Conservation (phyloP, 768 basidiomycete species). For the Mycena vitilis region DNA sequence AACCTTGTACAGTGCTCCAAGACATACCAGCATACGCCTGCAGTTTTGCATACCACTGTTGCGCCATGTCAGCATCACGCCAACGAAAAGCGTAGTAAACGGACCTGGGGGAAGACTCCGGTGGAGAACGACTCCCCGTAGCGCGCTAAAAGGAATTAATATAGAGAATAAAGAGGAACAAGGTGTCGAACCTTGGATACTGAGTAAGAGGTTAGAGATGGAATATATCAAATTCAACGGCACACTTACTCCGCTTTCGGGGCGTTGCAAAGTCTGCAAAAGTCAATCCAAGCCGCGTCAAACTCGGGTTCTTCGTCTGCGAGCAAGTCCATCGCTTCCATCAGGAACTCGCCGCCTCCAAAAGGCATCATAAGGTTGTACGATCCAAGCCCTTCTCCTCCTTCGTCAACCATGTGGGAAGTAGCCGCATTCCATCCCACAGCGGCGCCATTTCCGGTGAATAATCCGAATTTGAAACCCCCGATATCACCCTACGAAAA, state of each 20-base stretch:
- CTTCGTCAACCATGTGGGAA: constrained; percentile 52
- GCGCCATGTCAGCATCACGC: neutral
- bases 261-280: constrained; percentile 50
- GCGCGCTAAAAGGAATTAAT: constrained; percentile 28
- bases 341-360: constrained; percentile 50
- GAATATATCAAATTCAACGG: neutral
- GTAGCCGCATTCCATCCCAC: constrained; percentile 55
- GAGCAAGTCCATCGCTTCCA: constrained; percentile 54
- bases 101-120: constrained; percentile 47
- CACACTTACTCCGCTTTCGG: constrained; percentile 47
- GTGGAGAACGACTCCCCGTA: constrained; percentile 50
- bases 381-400: constrained; percentile 48
- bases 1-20: neutral
- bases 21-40: constrained; percentile 50
- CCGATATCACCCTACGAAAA: constrained; percentile 47
- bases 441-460: constrained; percentile 50
- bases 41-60: constrained; percentile 51
- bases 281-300: constrained; percentile 54
- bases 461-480: constrained; percentile 50
- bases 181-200: constrained; percentile 39
- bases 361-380: constrained; percentile 32
- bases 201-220: constrained; percentile 22
- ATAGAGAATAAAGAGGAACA: no score
- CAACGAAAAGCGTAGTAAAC: neutral
- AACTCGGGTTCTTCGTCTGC: constrained; percentile 50